Base-by-base conservation (phyloP, 1,284 basidiomycete species). In the Melanopsichium pennsylvanicum region DNA sequence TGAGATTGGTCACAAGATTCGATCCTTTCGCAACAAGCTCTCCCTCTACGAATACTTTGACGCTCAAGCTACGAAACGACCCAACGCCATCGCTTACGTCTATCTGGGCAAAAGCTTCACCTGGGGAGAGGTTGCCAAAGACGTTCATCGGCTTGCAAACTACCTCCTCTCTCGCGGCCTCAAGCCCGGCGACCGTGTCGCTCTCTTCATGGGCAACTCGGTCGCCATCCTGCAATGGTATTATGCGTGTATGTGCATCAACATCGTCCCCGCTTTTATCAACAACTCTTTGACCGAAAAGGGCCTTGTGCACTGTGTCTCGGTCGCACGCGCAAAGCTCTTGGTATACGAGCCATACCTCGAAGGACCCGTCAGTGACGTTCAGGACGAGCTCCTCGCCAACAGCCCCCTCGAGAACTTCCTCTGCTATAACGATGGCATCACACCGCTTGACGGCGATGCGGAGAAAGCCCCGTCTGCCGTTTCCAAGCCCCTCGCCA, bases 221-320 rank as follows among this genome's bases (percentile, higher is more conserved):
- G 70, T 71, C 8, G 60, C 69, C 22, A 76, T 73, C 43, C 19
- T 70, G 26, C 56, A 68, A 35, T 57, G 75, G 56, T 79, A 69
- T 70, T 61, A 75, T 22, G 76, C 73, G 0, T 78, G 73, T 55
- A 62, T 79, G 74, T 56, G 50, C 41, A 64, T 72, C 68, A 70
- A 78, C 36, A 63, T 74, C 19, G 44, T 76, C 4, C 80, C 81
- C 5, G 81, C 78, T 1, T 81, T 82, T 58, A 79, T 82, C 70
- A 82, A 82, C 70, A 76, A 74, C 66, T 75, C 75, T 41, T 61
- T 82, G 21, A 77, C 75, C 9, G 79, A 64, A 36, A 56, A 63
- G 12, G 72, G 74, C 5, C 59, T 82, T 18, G 39, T 63, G 16
- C 81, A 82, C 62, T 82, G 81, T 69, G 68, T 82, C 51, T 36